A percentile compares a stretch with the other conserved stretches of the same genome.
Conservation (phyloP, 2,329 filamentous ascomycete species). For the Dactylonectria macrodidyma region DNA sequence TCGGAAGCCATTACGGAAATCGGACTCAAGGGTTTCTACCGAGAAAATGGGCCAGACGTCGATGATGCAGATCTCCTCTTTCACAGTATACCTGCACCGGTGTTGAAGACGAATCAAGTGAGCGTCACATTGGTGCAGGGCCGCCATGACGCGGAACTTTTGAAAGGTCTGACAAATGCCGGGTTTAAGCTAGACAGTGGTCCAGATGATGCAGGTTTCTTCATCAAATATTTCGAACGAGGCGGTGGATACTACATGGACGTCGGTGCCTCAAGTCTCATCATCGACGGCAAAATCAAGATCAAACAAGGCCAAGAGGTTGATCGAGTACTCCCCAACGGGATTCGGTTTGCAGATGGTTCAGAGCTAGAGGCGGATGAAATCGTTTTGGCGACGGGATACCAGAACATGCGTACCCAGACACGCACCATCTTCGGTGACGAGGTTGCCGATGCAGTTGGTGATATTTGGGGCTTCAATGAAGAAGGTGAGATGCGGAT, state of each 20-base stretch:
- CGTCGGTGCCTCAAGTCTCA: constrained; percentile 74
- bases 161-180: constrained; percentile 64
- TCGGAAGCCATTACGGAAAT: constrained; percentile 68
- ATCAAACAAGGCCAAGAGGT: constrained; percentile 73
- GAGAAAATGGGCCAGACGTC: constrained; percentile 22
- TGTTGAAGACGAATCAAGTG: constrained; percentile 42
- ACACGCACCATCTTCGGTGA: constrained; percentile 74
- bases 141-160: constrained; percentile 54
- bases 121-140: constrained; percentile 54
- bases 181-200: constrained; percentile 75
- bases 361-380: constrained; percentile 72
- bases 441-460: constrained; percentile 69
- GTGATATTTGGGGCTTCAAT: constrained; percentile 75
- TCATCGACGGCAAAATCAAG: constrained; percentile 75
- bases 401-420: constrained; percentile 77
- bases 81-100: constrained; percentile 17
- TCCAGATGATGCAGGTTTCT: constrained; percentile 69
- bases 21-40: constrained; percentile 24
- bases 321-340: constrained; percentile 61
- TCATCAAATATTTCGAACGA: constrained; percentile 75
- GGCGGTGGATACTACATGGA: constrained; percentile 82
- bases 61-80: constrained; percentile 26
- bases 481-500: constrained; percentile 68
- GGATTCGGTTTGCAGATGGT: constrained; percentile 67
- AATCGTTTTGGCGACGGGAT: constrained; percentile 75